Base-by-base conservation (phyloP, 257 asterid genomes). In the Thymus mandschuricus region DNA sequence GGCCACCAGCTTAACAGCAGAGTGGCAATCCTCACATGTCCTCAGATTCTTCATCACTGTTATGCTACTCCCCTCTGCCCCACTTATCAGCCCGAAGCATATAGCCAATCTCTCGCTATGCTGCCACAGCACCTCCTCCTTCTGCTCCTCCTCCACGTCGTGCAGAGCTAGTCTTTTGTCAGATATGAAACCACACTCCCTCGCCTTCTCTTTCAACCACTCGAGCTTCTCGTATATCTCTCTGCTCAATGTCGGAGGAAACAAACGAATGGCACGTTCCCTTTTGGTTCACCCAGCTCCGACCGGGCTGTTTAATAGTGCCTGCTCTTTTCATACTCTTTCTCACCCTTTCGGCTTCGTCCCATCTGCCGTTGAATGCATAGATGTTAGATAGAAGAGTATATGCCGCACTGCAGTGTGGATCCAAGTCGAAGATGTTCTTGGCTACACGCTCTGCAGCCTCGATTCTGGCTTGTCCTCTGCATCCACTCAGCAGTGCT, bases 401-500 rank as follows among this genome's bases (percentile, higher is more conserved):
- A 58, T 84, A 80, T 6, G 86, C 97, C 30, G 89, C 88, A 30
- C 89, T 78, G 62, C 89, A 86, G 27, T 80, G 76, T 29, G 97
- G 95, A 76, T 91, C 93, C 1, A 79, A 29, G 50, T 60, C 62
- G 27, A 86, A 73, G 69, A 88, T 60, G 30, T 71, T 70, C 54
- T 73, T 78, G n/a, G 92, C 91, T 38, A 83, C 95, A 21, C 85
- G 86, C 77, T 89, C 95, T 0, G 95, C 97, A 13, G 84, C 34
- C 30, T 94, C 86, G 21, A 88, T 6, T 61, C 89, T 80, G 1
- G 71, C 81, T 30, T 86, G 74, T 31, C 74, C 78, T 71, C 90
- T 75, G 78, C 97, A 91, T 68, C 99, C 92, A 65, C 88, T 89
- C 31, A 94, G 87, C 79, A 91, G 75, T 4, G 97, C 78, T 11